These are phyloP conservation scores for Phlyctochytrium bullatum DNA, from an alignment of 192 early-diverging fungal genomes.

Conservation along the genomic window DNA sequence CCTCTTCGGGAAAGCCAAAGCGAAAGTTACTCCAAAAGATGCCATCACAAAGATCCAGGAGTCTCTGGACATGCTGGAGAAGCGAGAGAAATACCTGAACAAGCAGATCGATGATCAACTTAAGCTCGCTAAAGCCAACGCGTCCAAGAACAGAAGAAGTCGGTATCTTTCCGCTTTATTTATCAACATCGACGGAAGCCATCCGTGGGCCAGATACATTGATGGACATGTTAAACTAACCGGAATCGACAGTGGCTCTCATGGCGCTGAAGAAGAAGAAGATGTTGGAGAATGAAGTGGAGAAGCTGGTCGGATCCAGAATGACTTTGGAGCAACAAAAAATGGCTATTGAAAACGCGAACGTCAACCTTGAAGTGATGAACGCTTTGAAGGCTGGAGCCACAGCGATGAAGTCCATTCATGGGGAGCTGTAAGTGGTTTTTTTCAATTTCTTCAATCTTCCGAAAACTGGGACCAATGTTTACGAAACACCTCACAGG, in stretches of 20 bases:
- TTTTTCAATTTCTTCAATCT: not conserved
- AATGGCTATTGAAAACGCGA: conserved; percentile 94
- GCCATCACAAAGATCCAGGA: conserved; percentile 92
- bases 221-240: not conserved
- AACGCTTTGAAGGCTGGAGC: conserved; percentile 91
- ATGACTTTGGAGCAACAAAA: conserved; percentile 93
- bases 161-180: no score
- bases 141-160: conserved; percentile 91
- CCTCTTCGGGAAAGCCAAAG: conserved; percentile 47
- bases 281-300: conserved; percentile 77
- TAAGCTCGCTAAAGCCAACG: conserved; percentile 82
- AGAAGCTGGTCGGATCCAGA: conserved; percentile 82
- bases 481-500: conserved; percentile 35
- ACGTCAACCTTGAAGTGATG: conserved; percentile 94
- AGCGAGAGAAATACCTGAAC: conserved; percentile 84
- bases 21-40: conserved; percentile 78
- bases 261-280: conserved; percentile 96
- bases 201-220: not conserved
- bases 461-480: not conserved
- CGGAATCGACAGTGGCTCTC: conserved; percentile 61
- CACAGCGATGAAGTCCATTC: conserved; percentile 91
- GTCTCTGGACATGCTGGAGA: conserved; percentile 90
- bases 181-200: conserved; percentile 1
- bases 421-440: conserved; percentile 71
- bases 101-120: conserved; percentile 84